A percentile compares a stretch with the other conserved stretches of the same genome.
These are phyloP conservation scores for Rhipidocladum racemiflorum DNA, from an alignment of 176 grass and related monocot species.

Conservation along the genomic window DNA sequence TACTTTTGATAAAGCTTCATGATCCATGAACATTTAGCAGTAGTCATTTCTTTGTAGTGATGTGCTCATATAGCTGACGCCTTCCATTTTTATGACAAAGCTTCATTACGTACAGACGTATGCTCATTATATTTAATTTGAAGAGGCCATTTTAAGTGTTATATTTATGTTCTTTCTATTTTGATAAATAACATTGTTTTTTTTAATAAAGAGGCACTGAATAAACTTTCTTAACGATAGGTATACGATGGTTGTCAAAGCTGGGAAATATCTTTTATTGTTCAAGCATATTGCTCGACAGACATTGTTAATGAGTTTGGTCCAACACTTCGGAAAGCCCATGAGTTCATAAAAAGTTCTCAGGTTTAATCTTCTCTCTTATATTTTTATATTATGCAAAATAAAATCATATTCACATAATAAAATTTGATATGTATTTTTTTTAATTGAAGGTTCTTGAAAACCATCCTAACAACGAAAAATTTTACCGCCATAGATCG, in stretches of 20 bases:
- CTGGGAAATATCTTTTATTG: conserved; percentile 72
- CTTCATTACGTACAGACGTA: not conserved
- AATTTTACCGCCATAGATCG: conserved; percentile 39
- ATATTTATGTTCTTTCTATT: not conserved
- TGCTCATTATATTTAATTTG: not conserved
- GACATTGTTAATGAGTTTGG: conserved; percentile 51
- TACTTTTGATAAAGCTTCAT: not conserved
- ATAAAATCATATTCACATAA: not conserved
- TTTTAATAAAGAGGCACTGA: not conserved
- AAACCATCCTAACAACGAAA: conserved; percentile 33
- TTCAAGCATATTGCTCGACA: conserved; percentile 71
- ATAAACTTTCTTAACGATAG: conserved; percentile 8
- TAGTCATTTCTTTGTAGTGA: not conserved
- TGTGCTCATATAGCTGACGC: not conserved
- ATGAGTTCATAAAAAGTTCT: conserved; percentile 57
- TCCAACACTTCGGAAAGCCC: conserved; percentile 41
- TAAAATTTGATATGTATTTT: not conserved
- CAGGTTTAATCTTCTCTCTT: conserved; percentile 24
- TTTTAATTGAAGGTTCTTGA: conserved; percentile 28
- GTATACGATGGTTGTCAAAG: conserved; percentile 53
- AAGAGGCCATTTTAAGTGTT: not conserved
- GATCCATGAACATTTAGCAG: not conserved
- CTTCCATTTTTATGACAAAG: not conserved
- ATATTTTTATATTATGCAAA: not conserved
- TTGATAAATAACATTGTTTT: not conserved